These are phyloP conservation scores for Aspergillus sclerotialis DNA, from an alignment of 2,329 filamentous ascomycete species.

Conservation along the genomic window DNA sequence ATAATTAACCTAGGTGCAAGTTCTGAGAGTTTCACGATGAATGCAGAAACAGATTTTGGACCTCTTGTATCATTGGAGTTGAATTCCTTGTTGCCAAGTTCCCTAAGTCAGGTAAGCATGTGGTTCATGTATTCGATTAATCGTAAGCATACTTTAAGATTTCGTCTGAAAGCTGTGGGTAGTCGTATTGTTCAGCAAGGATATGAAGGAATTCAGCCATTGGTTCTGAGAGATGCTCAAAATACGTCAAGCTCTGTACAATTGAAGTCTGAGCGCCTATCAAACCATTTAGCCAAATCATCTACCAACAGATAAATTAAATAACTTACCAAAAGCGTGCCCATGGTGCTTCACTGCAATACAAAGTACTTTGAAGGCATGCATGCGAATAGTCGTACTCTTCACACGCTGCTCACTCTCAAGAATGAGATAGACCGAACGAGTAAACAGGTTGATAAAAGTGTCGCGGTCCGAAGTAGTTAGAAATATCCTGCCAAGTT, in stretches of 20 bases:
- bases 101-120: constrained; percentile 41
- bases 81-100: constrained; percentile 96
- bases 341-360: constrained; percentile 97
- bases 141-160: constrained; percentile 54
- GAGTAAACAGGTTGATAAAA: constrained; percentile 84
- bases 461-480: constrained; percentile 96
- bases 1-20: constrained; percentile 86
- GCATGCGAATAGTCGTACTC: constrained; percentile 83
- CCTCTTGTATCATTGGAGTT: constrained; percentile 93
- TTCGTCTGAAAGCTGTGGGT: constrained; percentile 89
- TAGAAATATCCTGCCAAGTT: constrained; percentile 85
- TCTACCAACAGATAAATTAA: not conserved
- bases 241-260: constrained; percentile 95
- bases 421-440: constrained; percentile 86
- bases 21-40: constrained; percentile 89
- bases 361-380: constrained; percentile 93
- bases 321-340: constrained; percentile 74
- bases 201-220: constrained; percentile 99
- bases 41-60: constrained; percentile 91
- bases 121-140: not conserved
- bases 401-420: constrained; percentile 93
- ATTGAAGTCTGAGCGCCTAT: constrained; percentile 92
- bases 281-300: constrained; percentile 12
- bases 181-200: constrained; percentile 93
- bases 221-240: constrained; percentile 95